Evolutionary conservation across 2,329 filamentous ascomycete species (phyloP), one percentile per base, ranked within the genome.

Genomic region (Chaetomiaceae sp.): DNA sequence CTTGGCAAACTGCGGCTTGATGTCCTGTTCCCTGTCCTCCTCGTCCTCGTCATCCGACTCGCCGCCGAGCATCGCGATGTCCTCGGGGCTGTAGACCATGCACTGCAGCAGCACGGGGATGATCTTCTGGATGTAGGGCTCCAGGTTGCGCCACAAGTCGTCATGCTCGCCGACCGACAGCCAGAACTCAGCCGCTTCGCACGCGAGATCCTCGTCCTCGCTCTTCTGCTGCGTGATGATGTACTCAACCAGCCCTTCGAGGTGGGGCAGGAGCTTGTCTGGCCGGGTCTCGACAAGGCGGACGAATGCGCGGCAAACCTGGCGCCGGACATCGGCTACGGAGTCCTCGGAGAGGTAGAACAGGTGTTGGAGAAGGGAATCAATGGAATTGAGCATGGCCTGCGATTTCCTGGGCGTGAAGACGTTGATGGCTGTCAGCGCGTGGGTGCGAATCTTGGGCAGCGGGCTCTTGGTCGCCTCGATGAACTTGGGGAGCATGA

Each of bases 131-230:
- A 97, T 78, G 61, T 87, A 87, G 0, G 89, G 89, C 8, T 77
- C 81, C 37, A 98, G 72, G 1, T 81, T 77, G 55, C 81, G 76
- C 70, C 88, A 88, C 43, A 97, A 70, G 49, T 84, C 79, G 34
- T 86, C 79, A 62, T 95, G 88, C 63, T 96, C 93, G 50, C 89
- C 90, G 17, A 95, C 83, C 32, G 88, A 88, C 36, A 98, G 79
- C 89, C 94, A 98, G 62, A 98, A 98, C 65, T 98, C 93, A 5
- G 93, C 89, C 8, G 93, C 93, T 63, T 98, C 93, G 55, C 94
- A 83, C 30, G 91, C 89, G 48, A 98, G 74, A 34, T 97, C 89
- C 45, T 90, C 84, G 55, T 97, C 90, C 20, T 83, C 84, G 53
- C 82, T 84, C 64, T 84, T 81, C 65, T 98, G 93, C 64, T 98